These are phyloP conservation scores for Rosa multiflora DNA, from an alignment of 306 rosid species.

Conservation along the genomic window DNA sequence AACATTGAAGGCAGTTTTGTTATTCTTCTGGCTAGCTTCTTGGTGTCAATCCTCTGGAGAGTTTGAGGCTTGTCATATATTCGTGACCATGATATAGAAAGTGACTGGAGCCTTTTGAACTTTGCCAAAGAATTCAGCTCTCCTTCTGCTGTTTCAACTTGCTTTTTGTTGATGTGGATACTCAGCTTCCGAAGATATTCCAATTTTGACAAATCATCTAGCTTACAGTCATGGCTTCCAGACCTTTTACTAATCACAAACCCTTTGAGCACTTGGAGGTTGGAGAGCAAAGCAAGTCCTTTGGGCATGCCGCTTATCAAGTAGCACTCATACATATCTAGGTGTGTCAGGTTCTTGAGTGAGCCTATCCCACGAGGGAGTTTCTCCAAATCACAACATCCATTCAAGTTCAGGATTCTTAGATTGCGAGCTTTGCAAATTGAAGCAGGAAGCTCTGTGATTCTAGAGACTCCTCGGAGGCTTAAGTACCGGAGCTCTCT, in stretches of 20 bases:
- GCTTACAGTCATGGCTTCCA: not conserved
- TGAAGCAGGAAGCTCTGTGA: conserved; percentile 24
- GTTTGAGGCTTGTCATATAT: not conserved
- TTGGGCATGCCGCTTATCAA: conserved; percentile 28
- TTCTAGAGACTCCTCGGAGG: conserved; percentile 23
- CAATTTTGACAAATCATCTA: conserved; percentile 8
- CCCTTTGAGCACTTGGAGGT: conserved; percentile 30
- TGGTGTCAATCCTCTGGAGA: no score
- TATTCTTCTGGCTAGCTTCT: no score
- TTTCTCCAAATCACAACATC: conserved; percentile 18
- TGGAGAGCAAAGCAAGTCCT: conserved; percentile 9
- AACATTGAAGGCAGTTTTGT: not conserved
- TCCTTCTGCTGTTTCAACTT: not conserved
- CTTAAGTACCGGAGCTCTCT: conserved; percentile 15
- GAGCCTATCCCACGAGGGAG: conserved; percentile 25
- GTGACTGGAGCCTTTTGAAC: not conserved
- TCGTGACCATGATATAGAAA: conserved; percentile 26
- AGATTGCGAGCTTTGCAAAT: conserved; percentile 17
- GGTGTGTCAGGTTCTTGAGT: conserved; percentile 20
- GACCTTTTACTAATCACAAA: conserved; percentile 8
- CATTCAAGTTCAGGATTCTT: conserved; percentile 27
- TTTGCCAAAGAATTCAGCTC: not conserved
- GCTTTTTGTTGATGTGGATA: conserved; percentile 3
- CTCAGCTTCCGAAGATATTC: conserved; percentile 15
- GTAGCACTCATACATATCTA: conserved; percentile 30